Percentiles rank a stretch among this genome's conserved stretches.
These are phyloP conservation scores for Boletus semigastroideus DNA, from an alignment of 1,284 basidiomycete species.

Conservation along the genomic window DNA sequence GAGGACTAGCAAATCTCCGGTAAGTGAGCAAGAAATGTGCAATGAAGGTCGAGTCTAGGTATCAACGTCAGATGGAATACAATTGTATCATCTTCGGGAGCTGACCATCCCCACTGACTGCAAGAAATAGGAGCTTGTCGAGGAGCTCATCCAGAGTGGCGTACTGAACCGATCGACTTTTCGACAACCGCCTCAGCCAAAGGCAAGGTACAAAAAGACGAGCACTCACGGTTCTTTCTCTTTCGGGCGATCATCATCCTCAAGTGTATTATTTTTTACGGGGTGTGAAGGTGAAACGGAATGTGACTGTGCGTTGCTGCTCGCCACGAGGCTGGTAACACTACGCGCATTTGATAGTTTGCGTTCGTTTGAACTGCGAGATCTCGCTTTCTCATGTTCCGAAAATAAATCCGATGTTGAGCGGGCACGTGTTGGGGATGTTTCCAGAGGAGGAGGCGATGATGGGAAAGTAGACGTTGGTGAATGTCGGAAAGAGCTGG, in stretches of 20 bases:
- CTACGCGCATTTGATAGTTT: constrained; percentile 34
- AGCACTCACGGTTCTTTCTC: constrained; percentile 47
- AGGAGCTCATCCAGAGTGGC: constrained; percentile 71
- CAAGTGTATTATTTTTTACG: constrained; percentile 12
- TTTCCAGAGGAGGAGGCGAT: constrained; percentile 36
- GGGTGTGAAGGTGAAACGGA: constrained; percentile 14
- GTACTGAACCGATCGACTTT: constrained; percentile 67
- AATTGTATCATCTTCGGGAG: neutral
- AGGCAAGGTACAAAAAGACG: neutral
- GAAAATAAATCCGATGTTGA: constrained; percentile 57
- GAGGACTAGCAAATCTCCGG: constrained; percentile 73
- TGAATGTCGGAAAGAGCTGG: constrained; percentile 30
- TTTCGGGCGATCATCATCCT: constrained; percentile 32
- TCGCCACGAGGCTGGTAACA: constrained; percentile 25
- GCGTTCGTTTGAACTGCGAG: constrained; percentile 30
- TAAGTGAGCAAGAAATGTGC: constrained; percentile 79
- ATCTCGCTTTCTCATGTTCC: constrained; percentile 45
- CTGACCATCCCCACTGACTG: constrained; percentile 77
- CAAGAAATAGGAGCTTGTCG: constrained; percentile 73
- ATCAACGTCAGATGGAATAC: constrained; percentile 12
- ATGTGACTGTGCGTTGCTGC: constrained; percentile 23
- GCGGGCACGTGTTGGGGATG: constrained; percentile 50
- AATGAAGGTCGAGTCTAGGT: constrained; percentile 67
- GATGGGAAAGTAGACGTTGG: constrained; percentile 34
- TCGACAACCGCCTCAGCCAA: constrained; percentile 17